Base-by-base conservation (phyloP, 129 eudicot species). In the Lonicera japonica region DNA sequence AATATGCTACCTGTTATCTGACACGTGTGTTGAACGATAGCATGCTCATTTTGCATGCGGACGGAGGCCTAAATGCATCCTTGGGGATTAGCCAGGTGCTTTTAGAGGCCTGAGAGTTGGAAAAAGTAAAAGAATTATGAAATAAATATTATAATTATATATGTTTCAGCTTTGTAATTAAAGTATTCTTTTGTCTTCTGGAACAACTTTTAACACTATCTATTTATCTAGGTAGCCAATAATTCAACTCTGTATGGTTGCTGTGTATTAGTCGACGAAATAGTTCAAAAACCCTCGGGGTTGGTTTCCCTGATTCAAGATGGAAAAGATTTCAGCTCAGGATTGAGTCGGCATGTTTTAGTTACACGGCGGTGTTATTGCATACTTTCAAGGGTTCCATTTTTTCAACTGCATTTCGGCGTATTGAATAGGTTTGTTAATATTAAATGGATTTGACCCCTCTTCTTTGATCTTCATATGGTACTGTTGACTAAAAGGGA, bases 351-450 rank as follows among this genome's bases (percentile, higher is more conserved):
- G 34, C 81, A 83, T 68, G 77, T 88, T 54, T 73, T 94, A 68
- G 85, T 95, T 0, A 94, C 99, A 53, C 80, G 90, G 21, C 87
- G 99, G 19, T 94, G 99, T 77, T 94, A 94, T 65, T 94, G 99
- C 82, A 79, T 94, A 74, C 92, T 94, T 61, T 78, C 99, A 22
- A 75, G 96, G 71, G 83, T 88, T 78, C 99, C 99, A 19, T 88
- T 82, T 77, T 94, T 88, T 38, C 94, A 94, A 76, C 84, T 94
- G 68, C 99, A 94, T 79, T 94, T 88, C 73, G 96, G 94, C 41
- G 94, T 94, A 41, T 60, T 94, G 70, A 85, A 88, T 75, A 94
- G 99, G 99, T 94, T 40, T 64, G 77, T 59, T 10, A 17, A 11
- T 21, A 0, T 21, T 39, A 52, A 62, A 29, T 29, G 6, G 36